phyloP scores from a whole-genome alignment of 805 yeast genomes.

The Kuraishia molischiana region DNA sequence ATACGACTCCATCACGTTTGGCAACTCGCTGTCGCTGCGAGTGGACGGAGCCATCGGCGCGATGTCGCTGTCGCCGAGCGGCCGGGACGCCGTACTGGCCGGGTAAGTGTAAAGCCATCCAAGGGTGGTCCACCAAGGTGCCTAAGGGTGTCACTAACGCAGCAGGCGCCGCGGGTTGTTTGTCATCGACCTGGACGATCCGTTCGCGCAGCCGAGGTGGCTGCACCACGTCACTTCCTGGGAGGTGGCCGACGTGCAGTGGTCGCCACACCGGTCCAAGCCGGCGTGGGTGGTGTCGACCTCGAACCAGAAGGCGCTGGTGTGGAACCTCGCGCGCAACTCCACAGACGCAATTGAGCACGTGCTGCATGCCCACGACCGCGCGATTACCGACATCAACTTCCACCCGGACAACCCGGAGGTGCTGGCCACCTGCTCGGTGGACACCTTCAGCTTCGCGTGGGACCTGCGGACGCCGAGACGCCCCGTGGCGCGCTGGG shows the following conservation, averaged over 20 bases:
- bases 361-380: conserved; percentile 78
- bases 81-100: conserved; percentile 90
- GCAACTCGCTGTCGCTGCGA: conserved; percentile 68
- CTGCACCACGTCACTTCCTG: conserved; percentile 86
- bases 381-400: conserved; percentile 94
- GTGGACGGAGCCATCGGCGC: conserved; percentile 93
- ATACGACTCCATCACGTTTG: conserved; percentile 53
- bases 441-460: conserved; percentile 75
- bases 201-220: conserved; percentile 92
- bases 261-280: conserved; percentile 86
- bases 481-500: conserved; percentile 64
- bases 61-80: conserved; percentile 80
- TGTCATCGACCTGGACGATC: conserved; percentile 91
- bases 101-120: conserved; percentile 27
- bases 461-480: conserved; percentile 89
- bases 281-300: conserved; percentile 92
- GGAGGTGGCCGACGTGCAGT: conserved; percentile 98
- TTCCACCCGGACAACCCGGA: conserved; percentile 87
- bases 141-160: not conserved
- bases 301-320: conserved; percentile 87
- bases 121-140: not conserved
- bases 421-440: conserved; percentile 82
- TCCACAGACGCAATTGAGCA: conserved; percentile 65
- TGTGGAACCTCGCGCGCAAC: conserved; percentile 80
- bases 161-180: conserved; percentile 64